Base-by-base conservation (phyloP, 2,329 filamentous ascomycete species). In the Phyllosticta paracitricarpa region DNA sequence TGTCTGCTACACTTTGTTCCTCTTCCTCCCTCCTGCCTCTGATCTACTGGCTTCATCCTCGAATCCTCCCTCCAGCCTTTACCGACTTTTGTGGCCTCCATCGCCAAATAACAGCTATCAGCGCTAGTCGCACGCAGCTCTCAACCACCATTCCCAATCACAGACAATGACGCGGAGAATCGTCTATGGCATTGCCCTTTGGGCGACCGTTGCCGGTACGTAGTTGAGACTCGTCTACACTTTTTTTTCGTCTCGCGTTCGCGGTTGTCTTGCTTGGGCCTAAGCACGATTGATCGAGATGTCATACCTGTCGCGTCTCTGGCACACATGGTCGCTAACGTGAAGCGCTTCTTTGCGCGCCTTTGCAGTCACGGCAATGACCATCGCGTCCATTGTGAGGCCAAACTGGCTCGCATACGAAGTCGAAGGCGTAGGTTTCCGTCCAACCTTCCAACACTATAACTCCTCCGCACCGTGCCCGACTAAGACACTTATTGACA, bases 351-450 rank as follows among this genome's bases (percentile, higher is more conserved):
- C 28, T 52, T 28, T 12, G 30, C 28, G 25, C 48, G 14, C 61
- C 25, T 59, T 59, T 56, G 58, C 70, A 90, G 88, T 87, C 62
- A 89, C 86, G 30, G 81, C 81, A 64, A 84, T 91, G 81, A 89
- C 88, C 25, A 78, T 92, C 59, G 79, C 83, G 51, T 83, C 88
- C 60, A 88, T 90, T 66, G 76, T 84, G 63, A 79, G 87, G 55
- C 87, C 89, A 17, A 78, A 84, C 73, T 94, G 89, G 89, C 77
- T 91, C 57, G 80, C 81, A 60, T 91, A 81, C 53, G 54, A 57
- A 26, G 30, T 51, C 25, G 48, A 54, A 59, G 48, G 48, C 33
- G 61, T 61, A 61, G 24, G 59, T 61, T 24, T 9, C 14, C 24
- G 28, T 6, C 19, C 52, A n/a, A 22, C 28, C n/a, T 19, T 25